These are phyloP conservation scores for Porphyrellus sp. DNA, from an alignment of 1,284 basidiomycete genomes.

Conservation along the genomic window DNA sequence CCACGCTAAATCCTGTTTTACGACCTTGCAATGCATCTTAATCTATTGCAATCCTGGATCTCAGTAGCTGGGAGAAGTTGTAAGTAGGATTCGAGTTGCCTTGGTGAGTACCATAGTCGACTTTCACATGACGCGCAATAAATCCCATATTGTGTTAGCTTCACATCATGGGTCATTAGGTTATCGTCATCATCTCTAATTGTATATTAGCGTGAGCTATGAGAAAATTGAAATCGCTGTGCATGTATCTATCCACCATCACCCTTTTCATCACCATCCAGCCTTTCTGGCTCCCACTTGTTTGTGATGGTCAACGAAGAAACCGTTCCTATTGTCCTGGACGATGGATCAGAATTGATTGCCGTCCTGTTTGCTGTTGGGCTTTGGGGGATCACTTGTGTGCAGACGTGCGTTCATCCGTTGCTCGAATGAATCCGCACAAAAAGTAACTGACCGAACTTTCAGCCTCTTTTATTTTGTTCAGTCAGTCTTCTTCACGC, in stretches of 20 bases:
- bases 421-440: neutral
- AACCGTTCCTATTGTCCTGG: neutral
- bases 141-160: neutral
- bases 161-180: neutral
- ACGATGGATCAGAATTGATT: slow-evolving; percentile 17
- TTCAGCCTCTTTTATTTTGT: slow-evolving; percentile 22
- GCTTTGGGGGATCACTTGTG: slow-evolving; percentile 25
- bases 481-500: slow-evolving; percentile 12
- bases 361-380: slow-evolving; percentile 17
- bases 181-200: neutral
- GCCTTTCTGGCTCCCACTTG: neutral
- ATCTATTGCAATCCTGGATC: neutral
- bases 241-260: neutral
- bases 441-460: neutral
- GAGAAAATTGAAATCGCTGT: neutral
- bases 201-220: neutral
- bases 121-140: neutral
- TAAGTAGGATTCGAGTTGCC: neutral
- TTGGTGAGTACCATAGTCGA: neutral
- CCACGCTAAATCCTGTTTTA: neutral
- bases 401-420: slow-evolving; percentile 17
- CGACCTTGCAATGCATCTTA: neutral
- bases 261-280: neutral
- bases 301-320: neutral
- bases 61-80: neutral